Percentiles rank a stretch among this genome's conserved stretches.
phyloP scores from a whole-genome alignment of 1,284 basidiomycete genomes.

The Schizophyllum amplum region DNA sequence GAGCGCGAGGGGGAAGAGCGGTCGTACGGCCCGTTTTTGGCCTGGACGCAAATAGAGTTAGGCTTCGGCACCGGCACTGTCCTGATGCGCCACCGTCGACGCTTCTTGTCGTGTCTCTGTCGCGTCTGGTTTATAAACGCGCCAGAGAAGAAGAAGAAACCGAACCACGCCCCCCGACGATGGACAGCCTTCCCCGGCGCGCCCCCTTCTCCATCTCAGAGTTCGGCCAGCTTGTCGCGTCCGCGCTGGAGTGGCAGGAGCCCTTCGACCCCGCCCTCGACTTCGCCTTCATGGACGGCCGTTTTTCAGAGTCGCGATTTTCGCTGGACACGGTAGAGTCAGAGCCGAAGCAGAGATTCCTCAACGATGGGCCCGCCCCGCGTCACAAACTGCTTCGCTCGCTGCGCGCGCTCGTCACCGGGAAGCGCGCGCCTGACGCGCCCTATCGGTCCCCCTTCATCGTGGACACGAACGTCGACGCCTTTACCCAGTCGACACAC shows the following conservation, averaged over 20 bases:
- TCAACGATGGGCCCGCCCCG: neutral
- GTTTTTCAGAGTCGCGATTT: neutral
- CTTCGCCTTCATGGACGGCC: neutral
- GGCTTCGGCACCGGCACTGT: neutral
- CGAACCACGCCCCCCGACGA: neutral
- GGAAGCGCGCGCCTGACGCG: neutral
- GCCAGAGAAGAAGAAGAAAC: neutral
- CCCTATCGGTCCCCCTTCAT: neutral
- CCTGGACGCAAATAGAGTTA: neutral
- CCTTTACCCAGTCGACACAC: neutral
- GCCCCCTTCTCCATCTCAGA: neutral
- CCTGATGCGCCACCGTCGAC: neutral
- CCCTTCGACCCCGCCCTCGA: neutral
- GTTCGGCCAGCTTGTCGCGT: neutral
- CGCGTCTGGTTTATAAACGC: neutral
- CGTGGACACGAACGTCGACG: neutral
- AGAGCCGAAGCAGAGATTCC: neutral
- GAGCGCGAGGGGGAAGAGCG: neutral
- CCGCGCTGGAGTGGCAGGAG: neutral
- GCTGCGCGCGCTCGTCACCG: neutral
- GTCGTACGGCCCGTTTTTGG: neutral
- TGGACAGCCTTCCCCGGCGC: neutral
- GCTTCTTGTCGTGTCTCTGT: neutral
- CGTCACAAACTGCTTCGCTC: neutral
- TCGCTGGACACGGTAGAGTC: neutral